phyloP scores from a whole-genome alignment of 495 filamentous ascomycete genomes.

The Trichoderma gamsii region DNA sequence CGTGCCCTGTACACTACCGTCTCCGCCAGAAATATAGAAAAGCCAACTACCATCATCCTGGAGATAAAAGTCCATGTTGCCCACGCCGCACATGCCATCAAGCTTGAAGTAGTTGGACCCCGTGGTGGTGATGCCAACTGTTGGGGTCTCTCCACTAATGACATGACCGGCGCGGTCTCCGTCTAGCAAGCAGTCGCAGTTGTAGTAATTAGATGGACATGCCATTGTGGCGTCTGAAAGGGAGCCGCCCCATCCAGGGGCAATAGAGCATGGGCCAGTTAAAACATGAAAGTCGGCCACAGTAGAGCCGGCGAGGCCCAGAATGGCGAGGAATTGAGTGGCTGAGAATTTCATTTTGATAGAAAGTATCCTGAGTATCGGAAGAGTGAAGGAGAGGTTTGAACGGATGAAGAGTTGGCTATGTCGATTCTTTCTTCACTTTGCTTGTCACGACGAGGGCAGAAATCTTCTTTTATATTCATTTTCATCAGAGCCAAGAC shows the following conservation, averaged over 20 bases:
- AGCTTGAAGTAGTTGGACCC: constrained; percentile 6
- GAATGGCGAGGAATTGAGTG: neutral
- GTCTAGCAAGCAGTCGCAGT: neutral
- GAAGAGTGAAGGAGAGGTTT: neutral
- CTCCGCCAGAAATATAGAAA: constrained; percentile 3
- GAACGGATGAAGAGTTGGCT: neutral
- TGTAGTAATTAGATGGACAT: constrained; percentile 1
- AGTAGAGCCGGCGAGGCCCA: neutral
- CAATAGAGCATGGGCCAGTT: constrained; percentile 1
- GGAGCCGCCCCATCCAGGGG: neutral
- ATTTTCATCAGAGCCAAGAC: neutral
- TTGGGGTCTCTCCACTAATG: neutral
- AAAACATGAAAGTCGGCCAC: neutral
- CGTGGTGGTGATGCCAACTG: neutral
- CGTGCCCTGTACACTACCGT: neutral
- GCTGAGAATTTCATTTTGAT: neutral
- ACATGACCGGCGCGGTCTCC: neutral
- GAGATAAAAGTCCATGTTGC: constrained; percentile 9
- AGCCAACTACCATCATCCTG: neutral
- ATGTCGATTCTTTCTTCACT: neutral
- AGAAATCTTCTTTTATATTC: neutral
- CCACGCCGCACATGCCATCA: neutral
- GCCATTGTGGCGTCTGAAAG: neutral
- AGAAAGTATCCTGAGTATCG: neutral
- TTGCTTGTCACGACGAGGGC: neutral